Evolutionary conservation across 2,329 filamentous ascomycete genomes (phyloP).

Genomic region (Colletotrichum echinochloae): DNA sequence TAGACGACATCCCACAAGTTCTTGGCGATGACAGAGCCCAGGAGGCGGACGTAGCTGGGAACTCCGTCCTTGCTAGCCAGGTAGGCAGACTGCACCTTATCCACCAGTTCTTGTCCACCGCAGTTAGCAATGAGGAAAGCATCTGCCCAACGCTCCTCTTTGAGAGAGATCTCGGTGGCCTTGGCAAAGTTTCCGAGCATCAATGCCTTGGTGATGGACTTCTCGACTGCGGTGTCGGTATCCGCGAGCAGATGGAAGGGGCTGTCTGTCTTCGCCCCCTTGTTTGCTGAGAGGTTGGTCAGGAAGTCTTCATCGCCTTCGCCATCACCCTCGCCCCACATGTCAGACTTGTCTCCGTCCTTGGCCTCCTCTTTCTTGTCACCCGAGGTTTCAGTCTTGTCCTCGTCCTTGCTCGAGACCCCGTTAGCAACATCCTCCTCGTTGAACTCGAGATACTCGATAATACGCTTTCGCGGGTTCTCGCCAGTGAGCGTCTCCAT

Average conservation of each 20-base stretch:
- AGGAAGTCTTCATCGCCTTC: slow-evolving; percentile 83
- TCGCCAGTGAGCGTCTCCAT: slow-evolving; percentile 88
- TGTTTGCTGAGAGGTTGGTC: slow-evolving; percentile 84
- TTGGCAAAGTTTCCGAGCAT: slow-evolving; percentile 92
- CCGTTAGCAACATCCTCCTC: slow-evolving; percentile 68
- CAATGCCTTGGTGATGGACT: slow-evolving; percentile 86
- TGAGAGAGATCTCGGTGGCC: slow-evolving; percentile 88
- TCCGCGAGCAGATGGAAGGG: slow-evolving; percentile 92
- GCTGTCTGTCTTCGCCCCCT: slow-evolving; percentile 92
- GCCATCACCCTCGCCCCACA: slow-evolving; percentile 78
- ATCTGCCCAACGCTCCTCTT: slow-evolving; percentile 91
- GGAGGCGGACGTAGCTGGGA: slow-evolving; percentile 90
- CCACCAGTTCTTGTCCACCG: slow-evolving; percentile 90
- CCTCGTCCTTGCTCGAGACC: slow-evolving; percentile 51
- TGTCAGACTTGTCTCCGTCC: slow-evolving; percentile 67
- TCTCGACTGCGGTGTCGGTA: slow-evolving; percentile 85
- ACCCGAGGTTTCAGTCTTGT: slow-evolving; percentile 47
- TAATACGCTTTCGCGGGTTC: slow-evolving; percentile 86
- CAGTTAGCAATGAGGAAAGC: slow-evolving; percentile 99
- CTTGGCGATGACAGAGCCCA: slow-evolving; percentile 93
- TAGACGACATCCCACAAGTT: slow-evolving; percentile 98
- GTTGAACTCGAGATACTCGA: slow-evolving; percentile 90
- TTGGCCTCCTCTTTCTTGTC: slow-evolving; percentile 47
- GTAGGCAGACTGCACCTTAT: slow-evolving; percentile 93
- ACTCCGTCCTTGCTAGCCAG: slow-evolving; percentile 83